phyloP scores from a whole-genome alignment of 768 basidiomycete species.

The Hygrocybe coccinea region DNA sequence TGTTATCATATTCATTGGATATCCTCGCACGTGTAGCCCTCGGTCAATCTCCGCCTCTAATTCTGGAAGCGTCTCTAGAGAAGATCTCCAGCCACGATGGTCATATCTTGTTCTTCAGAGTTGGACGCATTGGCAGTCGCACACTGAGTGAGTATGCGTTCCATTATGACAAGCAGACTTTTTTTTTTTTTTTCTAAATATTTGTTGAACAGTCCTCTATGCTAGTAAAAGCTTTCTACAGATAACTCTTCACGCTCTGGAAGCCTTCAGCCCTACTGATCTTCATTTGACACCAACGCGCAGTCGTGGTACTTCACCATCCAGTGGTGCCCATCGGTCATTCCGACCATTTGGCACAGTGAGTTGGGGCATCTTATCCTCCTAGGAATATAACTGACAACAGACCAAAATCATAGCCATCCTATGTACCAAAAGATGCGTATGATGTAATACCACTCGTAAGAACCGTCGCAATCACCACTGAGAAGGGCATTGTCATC shows the following conservation, averaged over 20 bases:
- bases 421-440: constrained; percentile 69
- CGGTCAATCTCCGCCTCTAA: constrained; percentile 42
- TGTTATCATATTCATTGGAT: constrained; percentile 68
- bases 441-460: constrained; percentile 53
- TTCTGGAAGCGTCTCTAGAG: constrained; percentile 56
- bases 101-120: constrained; percentile 57
- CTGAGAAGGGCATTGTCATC: constrained; percentile 60
- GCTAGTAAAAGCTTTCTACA: constrained; percentile 60
- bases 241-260: constrained; percentile 52
- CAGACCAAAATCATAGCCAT: constrained; percentile 39
- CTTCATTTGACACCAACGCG: constrained; percentile 35
- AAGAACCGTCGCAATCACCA: constrained; percentile 63
- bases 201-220: constrained; percentile 52
- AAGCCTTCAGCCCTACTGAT: constrained; percentile 45
- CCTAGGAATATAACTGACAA: not conserved
- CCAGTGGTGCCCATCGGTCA: constrained; percentile 19
- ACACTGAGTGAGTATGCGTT: constrained; percentile 47
- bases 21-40: constrained; percentile 56
- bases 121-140: constrained; percentile 48
- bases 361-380: constrained; percentile 15
- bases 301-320: constrained; percentile 19
- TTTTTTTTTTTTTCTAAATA: not conserved
- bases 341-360: constrained; percentile 70
- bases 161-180: not conserved
- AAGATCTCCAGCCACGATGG: constrained; percentile 50